Evolutionary conservation across 179 eudicot genomes (phyloP), one percentile per base, ranked within the genome.

Genomic region (Beta lomatogona): DNA sequence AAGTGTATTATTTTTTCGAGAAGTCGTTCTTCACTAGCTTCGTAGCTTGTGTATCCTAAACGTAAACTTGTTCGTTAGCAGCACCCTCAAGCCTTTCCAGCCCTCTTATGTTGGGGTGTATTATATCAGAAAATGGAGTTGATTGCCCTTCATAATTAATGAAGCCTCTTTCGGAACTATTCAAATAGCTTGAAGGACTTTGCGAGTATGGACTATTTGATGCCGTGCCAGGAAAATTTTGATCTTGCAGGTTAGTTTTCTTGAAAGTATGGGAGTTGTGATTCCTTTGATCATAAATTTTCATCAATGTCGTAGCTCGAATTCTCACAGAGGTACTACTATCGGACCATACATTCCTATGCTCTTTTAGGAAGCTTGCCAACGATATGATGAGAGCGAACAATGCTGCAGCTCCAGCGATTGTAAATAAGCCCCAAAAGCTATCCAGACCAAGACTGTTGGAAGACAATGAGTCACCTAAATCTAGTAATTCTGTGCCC

Each of bases 341-440:
- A 67, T 77, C 84, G 7, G 58, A 18, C 84, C 69, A 81, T 19
- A 86, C 36, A 8, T 63, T 19, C 60, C 60, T 82, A 44, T 88
- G 83, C 28, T 84, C 85, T 8, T 59, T 65, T 4, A 86, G 73
- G 61, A 88, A 88, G 52, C 70, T 19, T 48, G 45, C 28, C 21
- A 82, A 9, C 59, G 60, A 80, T 46, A 78, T 9, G 66, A 82
- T 53, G 58, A 88, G 76, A 53, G 90, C 86, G 19, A 36, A 67
- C 1, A 78, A 0, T 3, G 83, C 78, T 58, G 79, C 80, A 21
- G 77, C 46, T 6, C 82, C 87, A 5, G 87, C 85, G 6, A 88
- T 80, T 65, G 79, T 80, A 76, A 87, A 87, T 71, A 89, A 77
- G 9, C 87, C 91, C 89, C 75, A 83, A 54, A 89, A 89, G 67